Conservation (phyloP, 2,329 filamentous ascomycete species). For the Colletotrichum orbiculare region DNA sequence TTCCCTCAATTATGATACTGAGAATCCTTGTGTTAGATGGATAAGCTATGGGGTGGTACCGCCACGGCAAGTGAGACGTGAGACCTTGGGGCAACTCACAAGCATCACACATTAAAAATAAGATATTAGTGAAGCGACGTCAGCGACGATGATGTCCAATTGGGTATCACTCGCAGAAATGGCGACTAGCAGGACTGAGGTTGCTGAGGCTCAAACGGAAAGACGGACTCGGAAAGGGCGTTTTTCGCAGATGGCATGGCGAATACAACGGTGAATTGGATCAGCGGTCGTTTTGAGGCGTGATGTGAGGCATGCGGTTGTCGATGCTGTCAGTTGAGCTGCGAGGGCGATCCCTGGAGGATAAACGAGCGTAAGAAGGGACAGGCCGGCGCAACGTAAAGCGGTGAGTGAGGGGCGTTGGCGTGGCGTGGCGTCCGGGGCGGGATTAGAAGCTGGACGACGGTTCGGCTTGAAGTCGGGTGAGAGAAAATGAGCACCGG, state of each 20-base stretch:
- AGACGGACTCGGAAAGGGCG: slow-evolving; percentile 4
- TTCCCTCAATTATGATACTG: too few relatives aligned
- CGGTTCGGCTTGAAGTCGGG: background rate
- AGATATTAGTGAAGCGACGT: background rate
- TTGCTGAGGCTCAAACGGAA: slow-evolving; percentile 15
- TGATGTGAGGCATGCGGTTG: slow-evolving; percentile 16
- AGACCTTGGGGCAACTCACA: slow-evolving; percentile 2
- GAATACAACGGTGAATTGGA: slow-evolving; percentile 7
- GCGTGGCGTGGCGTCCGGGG: slow-evolving; percentile 13
- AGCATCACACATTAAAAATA: slow-evolving; percentile 30
- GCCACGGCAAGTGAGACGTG: too few relatives aligned
- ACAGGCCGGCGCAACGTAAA: slow-evolving; percentile 27
- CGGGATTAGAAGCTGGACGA: slow-evolving; percentile 17
- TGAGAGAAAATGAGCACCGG: background rate
- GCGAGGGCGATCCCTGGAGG: slow-evolving; percentile 34
- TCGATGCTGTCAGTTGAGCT: slow-evolving; percentile 15
- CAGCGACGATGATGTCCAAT: background rate
- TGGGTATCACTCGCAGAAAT: background rate
- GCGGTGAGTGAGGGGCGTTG: slow-evolving; percentile 29
- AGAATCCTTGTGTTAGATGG: too few relatives aligned
- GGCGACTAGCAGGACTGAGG: slow-evolving; percentile 25
- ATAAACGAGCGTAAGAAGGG: slow-evolving; percentile 37
- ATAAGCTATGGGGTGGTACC: too few relatives aligned
- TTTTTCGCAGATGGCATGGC: slow-evolving; percentile 35
- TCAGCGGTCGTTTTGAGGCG: slow-evolving; percentile 5